phyloP scores from a whole-genome alignment of 129 eudicot species.

The Centaurea solstitialis region DNA sequence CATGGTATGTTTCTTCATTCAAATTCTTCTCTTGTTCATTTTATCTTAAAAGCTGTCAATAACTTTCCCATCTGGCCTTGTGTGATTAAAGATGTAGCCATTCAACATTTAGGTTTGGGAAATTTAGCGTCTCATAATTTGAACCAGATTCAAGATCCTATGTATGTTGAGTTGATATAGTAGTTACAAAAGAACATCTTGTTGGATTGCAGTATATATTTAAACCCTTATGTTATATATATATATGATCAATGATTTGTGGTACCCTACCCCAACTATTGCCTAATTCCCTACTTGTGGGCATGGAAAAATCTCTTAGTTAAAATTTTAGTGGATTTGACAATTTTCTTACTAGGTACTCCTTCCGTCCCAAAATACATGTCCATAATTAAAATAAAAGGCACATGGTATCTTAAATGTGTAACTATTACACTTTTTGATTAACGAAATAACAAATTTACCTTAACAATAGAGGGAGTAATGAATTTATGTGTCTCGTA shows the following conservation, averaged over 20 bases:
- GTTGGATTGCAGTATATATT: not conserved
- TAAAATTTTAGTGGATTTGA: not conserved
- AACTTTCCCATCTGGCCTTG: not conserved
- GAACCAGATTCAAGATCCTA: not conserved
- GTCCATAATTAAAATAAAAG: not conserved
- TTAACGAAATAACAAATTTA: not conserved
- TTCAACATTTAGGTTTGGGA: no score
- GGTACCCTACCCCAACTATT: not conserved
- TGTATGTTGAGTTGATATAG: not conserved
- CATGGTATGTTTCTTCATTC: slow-evolving; percentile 54
- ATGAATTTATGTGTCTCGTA: not conserved
- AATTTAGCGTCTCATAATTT: no score
- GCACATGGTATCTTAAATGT: not conserved
- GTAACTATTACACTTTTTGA: not conserved
- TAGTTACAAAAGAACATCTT: not conserved
- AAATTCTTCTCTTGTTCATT: not conserved
- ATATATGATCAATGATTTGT: not conserved
- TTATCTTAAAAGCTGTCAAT: not conserved
- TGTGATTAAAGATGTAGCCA: not conserved
- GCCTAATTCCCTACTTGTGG: not conserved
- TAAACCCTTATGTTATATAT: not conserved
- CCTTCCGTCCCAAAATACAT: not conserved
- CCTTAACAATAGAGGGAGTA: not conserved
- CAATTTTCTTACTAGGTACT: not conserved
- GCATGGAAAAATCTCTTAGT: not conserved